Evolutionary conservation across 805 yeast genomes (phyloP).

Genomic region (Candida easanensis): DNA sequence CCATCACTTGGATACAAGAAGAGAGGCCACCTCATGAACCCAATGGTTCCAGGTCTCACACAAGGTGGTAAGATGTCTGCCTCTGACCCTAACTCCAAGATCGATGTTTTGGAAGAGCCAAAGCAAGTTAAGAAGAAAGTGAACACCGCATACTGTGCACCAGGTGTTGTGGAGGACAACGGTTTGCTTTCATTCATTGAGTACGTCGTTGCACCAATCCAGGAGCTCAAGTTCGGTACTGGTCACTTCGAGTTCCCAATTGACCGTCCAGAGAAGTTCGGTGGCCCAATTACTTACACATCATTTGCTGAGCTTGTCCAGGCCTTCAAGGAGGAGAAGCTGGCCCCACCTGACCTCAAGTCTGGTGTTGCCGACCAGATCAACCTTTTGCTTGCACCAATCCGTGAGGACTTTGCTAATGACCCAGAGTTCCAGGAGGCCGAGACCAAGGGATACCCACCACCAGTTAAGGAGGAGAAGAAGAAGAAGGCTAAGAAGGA

Average conservation of each 20-base stretch:
- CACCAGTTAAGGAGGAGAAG: conserved; percentile 54
- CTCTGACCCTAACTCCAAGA: conserved; percentile 96
- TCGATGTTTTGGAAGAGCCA: conserved; percentile 89
- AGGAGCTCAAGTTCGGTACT: conserved; percentile 64
- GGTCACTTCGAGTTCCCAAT: conserved; percentile 65
- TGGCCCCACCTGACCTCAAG: conserved; percentile 93
- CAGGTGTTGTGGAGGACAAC: conserved; percentile 88
- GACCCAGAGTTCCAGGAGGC: conserved; percentile 75
- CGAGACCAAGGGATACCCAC: conserved; percentile 81
- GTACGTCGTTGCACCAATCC: conserved; percentile 81
- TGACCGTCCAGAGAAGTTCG: conserved; percentile 94
- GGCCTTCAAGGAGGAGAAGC: conserved; percentile 69
- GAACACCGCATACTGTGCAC: conserved; percentile 90
- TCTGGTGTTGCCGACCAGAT: conserved; percentile 87
- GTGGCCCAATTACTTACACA: conserved; percentile 81
- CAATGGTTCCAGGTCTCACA: conserved; percentile 96
- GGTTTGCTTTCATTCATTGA: conserved; percentile 87
- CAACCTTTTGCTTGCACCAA: conserved; percentile 77
- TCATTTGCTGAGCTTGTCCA: conserved; percentile 65
- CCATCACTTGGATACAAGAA: conserved; percentile 87
- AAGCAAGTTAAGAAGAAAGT: conserved; percentile 86
- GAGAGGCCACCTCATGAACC: conserved; percentile 98
- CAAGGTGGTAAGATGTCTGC: conserved; percentile 99
- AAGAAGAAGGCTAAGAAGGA: conserved; percentile 77
- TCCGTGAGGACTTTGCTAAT: conserved; percentile 62